Evolutionary conservation across 345 rosid species (phyloP), one percentile per base, ranked within the genome.

Genomic region (Aegle marmelos): DNA sequence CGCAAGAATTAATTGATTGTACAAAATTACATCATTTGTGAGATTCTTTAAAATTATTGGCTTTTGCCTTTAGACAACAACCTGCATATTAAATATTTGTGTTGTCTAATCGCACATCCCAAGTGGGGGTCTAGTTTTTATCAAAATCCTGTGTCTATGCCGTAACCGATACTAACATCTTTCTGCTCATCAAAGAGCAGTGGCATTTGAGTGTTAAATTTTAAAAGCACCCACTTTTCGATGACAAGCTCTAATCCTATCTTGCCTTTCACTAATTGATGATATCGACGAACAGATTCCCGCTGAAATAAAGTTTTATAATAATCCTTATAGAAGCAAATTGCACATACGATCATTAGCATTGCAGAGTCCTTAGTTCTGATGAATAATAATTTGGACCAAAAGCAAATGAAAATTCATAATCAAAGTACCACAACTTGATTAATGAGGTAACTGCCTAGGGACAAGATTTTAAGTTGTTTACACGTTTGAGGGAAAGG

Each of bases 251-350:
- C 25, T 28, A 41, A 7, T 17, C 73, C 25, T 2, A 1, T 14
- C 22, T 56, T 14, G 53, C 64, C 48, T 9, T 67, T 60, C 66
- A 27, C n/a, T n/a, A n/a, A n/a, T 45, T 25, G 22, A 78, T 54
- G 68, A 37, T 67, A 54, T 25, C 63, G 79, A 71, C 62, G 83
- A 72, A 80, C 82, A 82, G 82, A 70, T 54, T 57, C 27, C 39
- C 69, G 54, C 31, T 0, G 0, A 11, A 41, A 11, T 10, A 11
- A 45, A 11, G 17, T 1, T 45, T 45, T 45, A 45, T 45, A 45
- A 45, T 2, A 45, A 45, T 45, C 50, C 50, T 45, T 0, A 13
- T 45, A 3, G 14, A 10, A 2, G 48, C 17, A 65, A 58, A 17
- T 28, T 31, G 37, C 58, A 14, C 11, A 41, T 10, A 10, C 48